phyloP scores from a whole-genome alignment of 805 yeast genomes.

The Wickerhamiella sorbophila region DNA sequence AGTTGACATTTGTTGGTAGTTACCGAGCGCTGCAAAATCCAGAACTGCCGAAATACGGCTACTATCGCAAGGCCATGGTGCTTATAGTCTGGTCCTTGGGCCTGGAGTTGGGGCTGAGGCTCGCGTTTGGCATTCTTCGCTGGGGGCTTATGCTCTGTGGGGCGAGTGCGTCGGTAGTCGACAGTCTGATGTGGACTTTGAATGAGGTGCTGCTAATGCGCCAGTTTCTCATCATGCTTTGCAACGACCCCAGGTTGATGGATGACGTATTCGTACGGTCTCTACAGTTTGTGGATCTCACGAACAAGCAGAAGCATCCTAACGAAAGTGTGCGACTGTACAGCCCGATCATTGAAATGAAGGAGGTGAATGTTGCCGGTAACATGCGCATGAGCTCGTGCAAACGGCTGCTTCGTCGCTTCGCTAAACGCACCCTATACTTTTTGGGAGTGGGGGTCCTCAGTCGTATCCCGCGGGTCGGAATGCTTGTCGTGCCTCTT shows the following conservation, averaged over 20 bases:
- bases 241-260: slow-evolving; percentile 17
- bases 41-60: slow-evolving; percentile 24
- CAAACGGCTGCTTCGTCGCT: slow-evolving; percentile 6
- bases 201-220: slow-evolving; percentile 29
- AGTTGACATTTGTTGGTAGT: slow-evolving; percentile 37
- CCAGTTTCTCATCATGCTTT: slow-evolving; percentile 25
- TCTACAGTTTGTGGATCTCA: slow-evolving; percentile 28
- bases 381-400: background rate
- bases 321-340: slow-evolving; percentile 20
- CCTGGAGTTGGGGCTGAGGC: slow-evolving; percentile 26
- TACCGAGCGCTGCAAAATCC: slow-evolving; percentile 36
- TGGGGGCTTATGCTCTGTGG: slow-evolving; percentile 17
- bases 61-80: slow-evolving; percentile 26
- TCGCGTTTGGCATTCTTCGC: slow-evolving; percentile 19
- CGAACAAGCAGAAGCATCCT: slow-evolving; percentile 30
- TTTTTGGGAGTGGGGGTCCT: slow-evolving; percentile 25
- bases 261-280: slow-evolving; percentile 29
- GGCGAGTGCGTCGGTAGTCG: slow-evolving; percentile 5
- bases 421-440: slow-evolving; percentile 15
- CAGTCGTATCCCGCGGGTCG: slow-evolving; percentile 32
- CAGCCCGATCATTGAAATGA: slow-evolving; percentile 8
- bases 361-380: background rate
- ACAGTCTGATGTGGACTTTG: slow-evolving; percentile 18
- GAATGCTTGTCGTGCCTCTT: slow-evolving; percentile 30
- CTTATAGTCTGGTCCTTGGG: slow-evolving; percentile 29